Conservation (phyloP, 1,139 yeast genomes). For the Fermentozyma sake region DNA sequence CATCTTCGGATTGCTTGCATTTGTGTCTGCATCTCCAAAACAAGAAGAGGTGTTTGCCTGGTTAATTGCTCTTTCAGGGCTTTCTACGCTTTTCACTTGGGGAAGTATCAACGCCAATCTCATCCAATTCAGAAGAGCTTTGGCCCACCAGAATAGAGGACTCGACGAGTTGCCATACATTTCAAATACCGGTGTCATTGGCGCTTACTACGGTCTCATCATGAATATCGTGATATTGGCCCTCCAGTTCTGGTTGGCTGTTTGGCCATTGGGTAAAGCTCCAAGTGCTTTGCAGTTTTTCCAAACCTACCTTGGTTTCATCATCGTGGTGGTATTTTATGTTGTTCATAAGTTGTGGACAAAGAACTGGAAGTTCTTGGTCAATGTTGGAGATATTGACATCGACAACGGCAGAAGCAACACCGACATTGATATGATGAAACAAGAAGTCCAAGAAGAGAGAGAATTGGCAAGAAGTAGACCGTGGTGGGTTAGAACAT, state of each 20-base stretch:
- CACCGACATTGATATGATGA: conserved; percentile 55
- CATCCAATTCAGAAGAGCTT: conserved; percentile 36
- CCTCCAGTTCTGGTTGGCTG: conserved; percentile 41
- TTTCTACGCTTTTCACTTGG: conserved; percentile 42
- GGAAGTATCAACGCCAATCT: conserved; percentile 35
- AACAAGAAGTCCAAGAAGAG: conserved; percentile 63
- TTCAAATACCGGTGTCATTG: conserved; percentile 35
- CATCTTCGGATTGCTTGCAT: conserved; percentile 35
- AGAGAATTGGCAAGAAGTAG: conserved; percentile 43
- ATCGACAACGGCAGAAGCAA: conserved; percentile 66
- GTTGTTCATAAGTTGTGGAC: conserved; percentile 33
- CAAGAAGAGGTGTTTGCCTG: conserved; percentile 35
- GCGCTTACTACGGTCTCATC: conserved; percentile 32
- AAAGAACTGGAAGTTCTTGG: conserved; percentile 22
- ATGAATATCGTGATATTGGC: conserved; percentile 30
- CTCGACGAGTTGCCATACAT: conserved; percentile 34
- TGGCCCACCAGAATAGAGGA: conserved; percentile 24
- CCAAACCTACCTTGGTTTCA: conserved; percentile 32
- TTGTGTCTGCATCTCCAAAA: conserved; percentile 35
- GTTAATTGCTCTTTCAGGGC: conserved; percentile 40
- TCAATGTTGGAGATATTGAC: conserved; percentile 47
- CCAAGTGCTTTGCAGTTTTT: conserved; percentile 31
- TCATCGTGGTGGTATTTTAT: conserved; percentile 28
- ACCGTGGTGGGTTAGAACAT: conserved; percentile 48
- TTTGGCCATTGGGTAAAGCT: conserved; percentile 29